These are phyloP conservation scores for Pseudonitzschia pungens DNA, from an alignment of 108 stramenopile species.

Conservation along the genomic window DNA sequence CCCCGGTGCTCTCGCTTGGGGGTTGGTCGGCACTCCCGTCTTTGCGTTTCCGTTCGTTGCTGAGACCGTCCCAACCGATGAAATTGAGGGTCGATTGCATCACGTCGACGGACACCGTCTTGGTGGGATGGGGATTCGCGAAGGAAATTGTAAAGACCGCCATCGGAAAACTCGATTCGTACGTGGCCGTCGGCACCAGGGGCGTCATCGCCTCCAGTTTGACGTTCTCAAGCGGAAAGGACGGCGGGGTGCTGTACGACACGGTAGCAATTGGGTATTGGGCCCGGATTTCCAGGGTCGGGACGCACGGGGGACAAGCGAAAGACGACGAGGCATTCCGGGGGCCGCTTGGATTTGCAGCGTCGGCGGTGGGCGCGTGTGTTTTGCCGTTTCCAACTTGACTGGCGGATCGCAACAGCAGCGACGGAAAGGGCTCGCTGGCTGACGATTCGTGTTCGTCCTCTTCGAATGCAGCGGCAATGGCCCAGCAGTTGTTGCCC, in stretches of 20 bases:
- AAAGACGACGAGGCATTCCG: too few relatives aligned
- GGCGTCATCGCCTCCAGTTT: slow-evolving; percentile 19
- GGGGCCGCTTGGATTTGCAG: too few relatives aligned
- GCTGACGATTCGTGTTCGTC: not conserved
- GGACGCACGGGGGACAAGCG: not conserved
- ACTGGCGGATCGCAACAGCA: not conserved
- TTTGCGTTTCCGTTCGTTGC: too few relatives aligned
- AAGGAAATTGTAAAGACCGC: slow-evolving; percentile 14
- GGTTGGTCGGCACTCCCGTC: not conserved
- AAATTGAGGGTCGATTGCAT: slow-evolving; percentile 23
- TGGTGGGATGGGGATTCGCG: not conserved
- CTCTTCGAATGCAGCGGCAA: not conserved
- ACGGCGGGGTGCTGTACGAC: slow-evolving; percentile 10
- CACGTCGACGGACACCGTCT: not conserved
- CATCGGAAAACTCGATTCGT: slow-evolving; percentile 9
- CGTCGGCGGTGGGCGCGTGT: not conserved
- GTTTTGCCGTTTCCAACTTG: not conserved
- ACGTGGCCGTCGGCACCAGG: slow-evolving; percentile 13
- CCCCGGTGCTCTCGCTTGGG: not conserved
- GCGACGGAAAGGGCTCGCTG: not conserved
- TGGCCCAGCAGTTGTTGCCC: slow-evolving; percentile 6
- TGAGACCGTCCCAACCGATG: slow-evolving; percentile 18
- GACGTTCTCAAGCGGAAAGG: slow-evolving; percentile 3
- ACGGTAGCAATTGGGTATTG: slow-evolving; percentile 19
- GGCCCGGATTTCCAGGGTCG: not conserved